Evolutionary conservation across 2,329 filamentous ascomycete species (phyloP), one percentile per base, ranked within the genome.

Genomic region (Davidsoniella australis): DNA sequence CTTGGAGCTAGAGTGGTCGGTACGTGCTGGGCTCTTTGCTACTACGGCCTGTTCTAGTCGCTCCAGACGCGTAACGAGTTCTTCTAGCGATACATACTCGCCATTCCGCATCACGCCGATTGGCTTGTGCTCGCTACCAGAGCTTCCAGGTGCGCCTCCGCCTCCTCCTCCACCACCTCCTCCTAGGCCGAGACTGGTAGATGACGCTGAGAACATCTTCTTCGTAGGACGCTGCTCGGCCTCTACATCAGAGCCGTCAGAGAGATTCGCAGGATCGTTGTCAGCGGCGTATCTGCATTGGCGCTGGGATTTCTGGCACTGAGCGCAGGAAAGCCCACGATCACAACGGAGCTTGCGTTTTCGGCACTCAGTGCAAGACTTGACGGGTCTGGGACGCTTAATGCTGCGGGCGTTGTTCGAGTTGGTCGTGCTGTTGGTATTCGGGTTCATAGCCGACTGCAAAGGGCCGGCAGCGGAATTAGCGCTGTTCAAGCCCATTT

Each of bases 341-440:
- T 77, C 72, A 59, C 74, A 78, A 52, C 68, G 66, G 4, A 75
- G 61, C 58, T 75, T 77, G 56, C 74, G 67, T 58, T 75, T 75
- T 49, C 74, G 66, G 56, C 74, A 75, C 55, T 73, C 70, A 51
- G 69, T 69, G 57, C 72, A 75, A 3, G 70, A 73, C 57, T 75
- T 75, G 54, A 74, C 72, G 2, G 72, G 72, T 6, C 72, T 62
- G 2, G 71, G 70, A 29, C 72, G 64, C 57, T 74, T 74, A 47
- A 74, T 70, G 54, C 68, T 71, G 45, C 67, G 54, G 14, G 47
- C 41, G 26, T 46, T 53, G 24, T 33, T 50, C 36, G 9, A 23
- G 42, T 37, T 48, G 23, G 37, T 40, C 18, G 23, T 24, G 10
- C 12, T 38, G 14, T 42, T 48, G 45, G 42, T 12, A 47, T 40